Percentiles rank a stretch among this genome's conserved stretches.
Conservation (phyloP, 805 yeast species). For the Clavispora santaluciae region DNA sequence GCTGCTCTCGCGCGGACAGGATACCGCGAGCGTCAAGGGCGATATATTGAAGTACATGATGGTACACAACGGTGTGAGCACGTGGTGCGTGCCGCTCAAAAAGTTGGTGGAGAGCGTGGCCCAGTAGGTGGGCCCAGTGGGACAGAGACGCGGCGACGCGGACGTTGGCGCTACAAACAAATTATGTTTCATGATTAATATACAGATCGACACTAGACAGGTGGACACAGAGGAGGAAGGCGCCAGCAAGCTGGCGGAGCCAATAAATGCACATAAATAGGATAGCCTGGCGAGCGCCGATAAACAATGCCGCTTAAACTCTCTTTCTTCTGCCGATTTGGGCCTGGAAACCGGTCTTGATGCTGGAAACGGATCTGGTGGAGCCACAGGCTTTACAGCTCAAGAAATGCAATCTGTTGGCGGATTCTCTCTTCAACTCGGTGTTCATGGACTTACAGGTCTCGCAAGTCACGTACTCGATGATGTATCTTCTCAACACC, state of each 20-base stretch:
- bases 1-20: conserved; percentile 5
- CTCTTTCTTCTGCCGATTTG: conserved; percentile 88
- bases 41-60: conserved; percentile 50
- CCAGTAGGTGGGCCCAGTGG: not conserved
- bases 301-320: conserved; percentile 23
- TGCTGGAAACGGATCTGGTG: conserved; percentile 91
- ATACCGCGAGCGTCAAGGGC: conserved; percentile 25
- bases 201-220: conserved; percentile 7
- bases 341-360: conserved; percentile 99
- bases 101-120: conserved; percentile 32
- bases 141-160: too few species aligned
- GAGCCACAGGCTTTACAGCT: conserved; percentile 98
- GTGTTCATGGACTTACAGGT: conserved; percentile 98
- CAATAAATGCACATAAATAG: not conserved
- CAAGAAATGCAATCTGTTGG: conserved; percentile 94
- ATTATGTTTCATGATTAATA: conserved; percentile 5
- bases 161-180: not conserved
- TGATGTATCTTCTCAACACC: conserved; percentile 90
- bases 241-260: not conserved
- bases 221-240: not conserved
- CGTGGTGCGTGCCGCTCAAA: conserved; percentile 67
- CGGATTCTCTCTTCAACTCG: conserved; percentile 88
- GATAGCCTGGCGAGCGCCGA: not conserved
- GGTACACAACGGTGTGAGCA: conserved; percentile 49
- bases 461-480: conserved; percentile 97